Base-by-base conservation (phyloP, 805 yeast species). In the Pichia rugopelliculosa region DNA sequence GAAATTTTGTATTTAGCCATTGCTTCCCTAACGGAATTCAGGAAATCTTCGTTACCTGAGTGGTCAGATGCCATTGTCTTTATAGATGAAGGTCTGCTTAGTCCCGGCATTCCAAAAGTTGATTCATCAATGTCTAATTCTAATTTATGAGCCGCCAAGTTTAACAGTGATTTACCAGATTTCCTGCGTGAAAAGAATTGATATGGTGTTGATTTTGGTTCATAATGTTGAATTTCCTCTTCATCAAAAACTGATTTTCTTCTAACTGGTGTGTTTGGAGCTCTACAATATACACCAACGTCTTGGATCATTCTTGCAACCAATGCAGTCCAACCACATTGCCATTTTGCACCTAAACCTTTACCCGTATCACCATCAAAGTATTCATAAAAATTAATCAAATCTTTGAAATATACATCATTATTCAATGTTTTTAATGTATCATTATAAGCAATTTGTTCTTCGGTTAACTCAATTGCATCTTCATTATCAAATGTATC, bases 291-390 rank as follows among this genome's bases (percentile, higher is more conserved):
- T 41, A 80, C 75, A 50, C 96, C 96, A 39, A 86, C 85, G 67
- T 90, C 91, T 61, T 86, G 93, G 59, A 90, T 87, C 78, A 89
- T 79, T 67, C 91, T 85, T 39, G 96, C 95, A 45, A 88, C 93
- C 41, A 90, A 73, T 0, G 95, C 90, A 1, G 96, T 89, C 97
- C 97, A 89, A 12, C 97, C 97, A 72, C 89, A 84, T 69, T 89
- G 97, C 70, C 90, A 96, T 45, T 89, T 81, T 1, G 96, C 88
- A 30, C 97, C 97, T 48, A 89, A 68, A 6, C 96, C 97, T 56
- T 96, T 77, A 36, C 97, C 97, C 2, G 93, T 84, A 62, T 89
- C 97, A 55, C 95, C 96, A 59, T 89, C 95, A 62, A 89, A 89
- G 63, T 84, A 89, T 69, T 89, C 97, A 62, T 79, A 85, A 62